Conservation (phyloP, 139 green algal species). For the Tetraselmis striata region DNA sequence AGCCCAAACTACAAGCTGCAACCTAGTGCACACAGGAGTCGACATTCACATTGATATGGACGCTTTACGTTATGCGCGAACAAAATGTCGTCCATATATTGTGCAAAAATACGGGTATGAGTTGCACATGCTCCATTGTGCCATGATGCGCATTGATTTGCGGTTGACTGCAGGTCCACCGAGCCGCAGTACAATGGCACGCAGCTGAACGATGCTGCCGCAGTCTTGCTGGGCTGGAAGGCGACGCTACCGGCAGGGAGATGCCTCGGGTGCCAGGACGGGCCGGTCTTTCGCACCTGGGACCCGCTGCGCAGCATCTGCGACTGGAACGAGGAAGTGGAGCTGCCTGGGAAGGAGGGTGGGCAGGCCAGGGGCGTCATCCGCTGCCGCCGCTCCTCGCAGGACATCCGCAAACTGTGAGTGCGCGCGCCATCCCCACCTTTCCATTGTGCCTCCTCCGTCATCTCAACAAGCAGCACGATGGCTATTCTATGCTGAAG, state of each 20-base stretch:
- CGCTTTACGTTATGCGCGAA: no score
- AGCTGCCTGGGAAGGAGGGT: neutral
- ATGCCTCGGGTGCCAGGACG: neutral
- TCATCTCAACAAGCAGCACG: no score
- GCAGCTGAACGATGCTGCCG: neutral
- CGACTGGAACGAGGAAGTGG: neutral
- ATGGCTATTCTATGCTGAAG: no score
- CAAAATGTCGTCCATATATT: no score
- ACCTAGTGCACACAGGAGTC: no score
- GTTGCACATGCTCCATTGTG: no score
- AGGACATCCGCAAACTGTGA: neutral
- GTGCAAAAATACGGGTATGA: no score
- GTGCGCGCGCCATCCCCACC: no score
- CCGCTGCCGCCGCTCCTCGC: neutral
- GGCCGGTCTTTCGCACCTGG: neutral
- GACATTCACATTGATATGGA: no score
- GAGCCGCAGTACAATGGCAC: neutral
- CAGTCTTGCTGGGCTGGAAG: neutral
- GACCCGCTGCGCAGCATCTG: neutral
- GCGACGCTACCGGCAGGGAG: neutral
- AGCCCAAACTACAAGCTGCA: no score
- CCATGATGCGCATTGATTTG: no score
- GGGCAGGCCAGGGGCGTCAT: neutral
- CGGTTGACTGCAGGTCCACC: neutral
- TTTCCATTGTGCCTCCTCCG: no score